Base-by-base conservation (phyloP, 1,139 yeast genomes). In the Eremothecium gossypii region DNA sequence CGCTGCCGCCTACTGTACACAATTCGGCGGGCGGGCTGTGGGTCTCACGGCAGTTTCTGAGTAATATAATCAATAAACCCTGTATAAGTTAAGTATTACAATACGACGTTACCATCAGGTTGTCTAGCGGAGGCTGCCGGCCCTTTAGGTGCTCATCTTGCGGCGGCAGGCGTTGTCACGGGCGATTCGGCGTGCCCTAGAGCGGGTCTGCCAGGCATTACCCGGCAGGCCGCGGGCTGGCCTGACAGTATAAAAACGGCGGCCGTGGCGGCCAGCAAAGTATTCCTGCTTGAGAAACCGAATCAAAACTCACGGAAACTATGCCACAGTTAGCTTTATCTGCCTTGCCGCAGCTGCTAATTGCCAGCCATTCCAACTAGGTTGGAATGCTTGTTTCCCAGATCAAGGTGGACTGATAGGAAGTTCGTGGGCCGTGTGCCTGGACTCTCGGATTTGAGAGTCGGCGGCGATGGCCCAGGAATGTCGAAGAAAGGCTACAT, bases 401-500 rank as follows among this genome's bases (percentile, higher is more conserved):
- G 65, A 60, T 44, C 49, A 53, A 57, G 30, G 38, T 39, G 65
- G 55, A 63, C 55, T 57, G 60, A 56, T 57, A 60, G 65, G 65
- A 60, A 60, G 64, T 59, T 57, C 63, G 56, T 53, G 55, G 61
- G 54, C 57, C 49, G 63, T 55, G 62, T 45, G 39, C 44, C 50
- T 49, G 37, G 47, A 17, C 41, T 30, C 43, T 32, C 31, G 33
- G n/a, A 28, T 36, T 31, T 13, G 17, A 30, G 26, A 36, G 13
- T 33, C 43, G 39, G 42, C 51, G 51, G 45, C 45, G 58, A 59
- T 60, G 49, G 60, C 50, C 60, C 52, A 50, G 55, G 64, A 59
- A 58, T 60, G 65, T 60, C 65, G 64, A 57, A 57, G 57, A 58
- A 51, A 57, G 63, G 57, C 64, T 52, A 60, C 64, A 60, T 49